Conservation (phyloP, 768 basidiomycete species). For the Russula dissimulans region DNA sequence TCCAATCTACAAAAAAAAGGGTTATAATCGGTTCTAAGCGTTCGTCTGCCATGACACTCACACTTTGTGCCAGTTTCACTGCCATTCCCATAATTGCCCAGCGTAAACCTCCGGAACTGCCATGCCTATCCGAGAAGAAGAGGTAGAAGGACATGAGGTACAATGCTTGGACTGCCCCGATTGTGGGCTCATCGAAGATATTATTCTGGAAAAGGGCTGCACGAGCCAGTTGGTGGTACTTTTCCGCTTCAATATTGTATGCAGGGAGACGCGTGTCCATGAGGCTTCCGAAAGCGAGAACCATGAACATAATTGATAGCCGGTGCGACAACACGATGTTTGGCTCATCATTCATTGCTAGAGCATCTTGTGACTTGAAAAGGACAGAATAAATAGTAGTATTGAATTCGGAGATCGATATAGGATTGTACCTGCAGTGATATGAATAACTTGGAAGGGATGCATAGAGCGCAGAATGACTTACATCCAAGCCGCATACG, state of each 20-base stretch:
- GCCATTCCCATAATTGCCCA: conserved; percentile 67
- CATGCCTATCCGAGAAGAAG: conserved; percentile 38
- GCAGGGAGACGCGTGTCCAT: conserved; percentile 49
- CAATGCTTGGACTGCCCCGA: conserved; percentile 60
- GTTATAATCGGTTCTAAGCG: conserved; percentile 1
- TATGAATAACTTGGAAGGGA: conserved; percentile 10
- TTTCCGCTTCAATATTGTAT: conserved; percentile 44
- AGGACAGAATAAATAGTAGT: conserved; percentile 41
- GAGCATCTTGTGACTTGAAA: conserved; percentile 39
- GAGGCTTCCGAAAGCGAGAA: conserved; percentile 54
- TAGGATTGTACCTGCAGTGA: conserved; percentile 49
- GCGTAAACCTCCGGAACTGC: conserved; percentile 32
- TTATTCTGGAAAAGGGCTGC: conserved; percentile 53
- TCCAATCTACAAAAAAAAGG: conserved; percentile 39
- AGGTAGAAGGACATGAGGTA: conserved; percentile 44
- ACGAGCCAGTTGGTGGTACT: conserved; percentile 51
- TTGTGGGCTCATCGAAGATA: conserved; percentile 52
- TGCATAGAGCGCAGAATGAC: conserved; percentile 37
- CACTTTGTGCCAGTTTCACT: conserved; percentile 64
- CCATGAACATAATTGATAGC: conserved; percentile 51
- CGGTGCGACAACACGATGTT: conserved; percentile 39
- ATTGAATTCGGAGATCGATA: conserved; percentile 47
- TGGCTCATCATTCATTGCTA: conserved; percentile 33
- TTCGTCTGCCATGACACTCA: conserved; percentile 24
- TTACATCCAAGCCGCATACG: conserved; percentile 66